Base-by-base conservation (phyloP, 805 yeast species). In the Candida berthetii region DNA sequence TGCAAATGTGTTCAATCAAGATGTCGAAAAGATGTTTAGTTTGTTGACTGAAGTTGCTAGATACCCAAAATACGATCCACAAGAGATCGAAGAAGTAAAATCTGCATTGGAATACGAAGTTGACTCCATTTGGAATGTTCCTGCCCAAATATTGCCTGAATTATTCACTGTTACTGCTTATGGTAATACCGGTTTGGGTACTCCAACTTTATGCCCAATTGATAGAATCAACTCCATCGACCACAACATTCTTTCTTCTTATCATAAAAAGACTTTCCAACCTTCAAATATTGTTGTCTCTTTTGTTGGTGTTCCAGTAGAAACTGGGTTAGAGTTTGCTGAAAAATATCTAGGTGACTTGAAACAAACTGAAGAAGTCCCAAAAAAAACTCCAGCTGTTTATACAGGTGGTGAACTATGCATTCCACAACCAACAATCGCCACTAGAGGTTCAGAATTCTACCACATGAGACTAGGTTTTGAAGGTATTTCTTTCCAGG, bases 1-100 rank as follows among this genome's bases (percentile, higher is more conserved):
- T 63, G 95, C 97, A 1, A 82, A 96, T 3, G 96, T 89, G 1
- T 91, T 93, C 72, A 90, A 90, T 58, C 71, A 73, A 36, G 96
- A 90, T 55, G 80, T 84, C 9, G 91, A 78, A 32, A 68, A 71
- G 48, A 88, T 93, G 95, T 77, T 85, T 48, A 74, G 74, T 36
- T 68, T 87, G 36, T 68, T 93, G 52, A 66, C 86, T 20, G 90
- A 89, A 49, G 87, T 97, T 0, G 82, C 91, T 3, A 66, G 82
- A 11, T 68, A 67, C 43, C 98, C 99, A 8, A 61, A 61, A 33
- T 64, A 90, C 32, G 69, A 83, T 2, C 78, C 75, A 14, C 76
- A 74, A 39, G 98, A 91, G 55, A 65, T 93, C 15, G 68, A 66
- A 27, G 93, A 85, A 52, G 89, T 90, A 49, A 72, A 80, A 39